Percentiles rank a stretch among this genome's conserved stretches.
These are phyloP conservation scores for Penicillium sp. DNA, from an alignment of 2,329 filamentous ascomycete species.

Conservation along the genomic window DNA sequence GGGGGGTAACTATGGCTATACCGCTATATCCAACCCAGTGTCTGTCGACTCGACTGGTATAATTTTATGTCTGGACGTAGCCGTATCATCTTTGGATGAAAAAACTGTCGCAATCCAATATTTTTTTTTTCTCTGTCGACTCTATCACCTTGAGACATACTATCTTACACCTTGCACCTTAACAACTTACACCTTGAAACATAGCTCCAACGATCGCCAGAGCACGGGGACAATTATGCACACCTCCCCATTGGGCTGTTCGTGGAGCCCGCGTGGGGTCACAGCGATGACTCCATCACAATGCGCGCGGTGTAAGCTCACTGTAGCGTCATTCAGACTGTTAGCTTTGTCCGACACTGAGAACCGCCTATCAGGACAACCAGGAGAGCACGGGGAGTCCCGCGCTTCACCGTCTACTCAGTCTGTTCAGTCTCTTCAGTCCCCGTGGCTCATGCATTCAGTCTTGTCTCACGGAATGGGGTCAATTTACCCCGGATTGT, in stretches of 20 bases:
- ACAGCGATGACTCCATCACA: conserved; percentile 12
- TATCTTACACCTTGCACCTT: neutral
- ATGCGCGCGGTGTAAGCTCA: neutral
- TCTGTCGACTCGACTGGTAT: no score
- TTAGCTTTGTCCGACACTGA: neutral
- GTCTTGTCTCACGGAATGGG: neutral
- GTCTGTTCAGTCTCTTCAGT: neutral
- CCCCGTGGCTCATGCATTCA: neutral
- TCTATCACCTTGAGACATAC: neutral
- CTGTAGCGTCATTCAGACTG: neutral
- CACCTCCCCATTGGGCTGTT: conserved; percentile 16
- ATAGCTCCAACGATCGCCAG: conserved; percentile 10
- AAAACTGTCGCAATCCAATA: neutral
- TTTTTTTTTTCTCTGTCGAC: neutral
- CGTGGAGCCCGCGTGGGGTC: conserved; percentile 15
- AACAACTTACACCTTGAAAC: neutral
- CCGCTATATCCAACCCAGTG: neutral
- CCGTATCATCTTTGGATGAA: neutral
- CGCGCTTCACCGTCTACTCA: conserved; percentile 2
- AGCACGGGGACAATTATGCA: conserved; percentile 13
- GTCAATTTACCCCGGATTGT: neutral
- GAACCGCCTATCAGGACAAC: conserved; percentile 7
- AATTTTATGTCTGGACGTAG: no score
- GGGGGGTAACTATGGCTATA: neutral
- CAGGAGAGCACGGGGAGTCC: neutral